phyloP scores from a whole-genome alignment of 257 asterid species.

The Plantago elongata region DNA sequence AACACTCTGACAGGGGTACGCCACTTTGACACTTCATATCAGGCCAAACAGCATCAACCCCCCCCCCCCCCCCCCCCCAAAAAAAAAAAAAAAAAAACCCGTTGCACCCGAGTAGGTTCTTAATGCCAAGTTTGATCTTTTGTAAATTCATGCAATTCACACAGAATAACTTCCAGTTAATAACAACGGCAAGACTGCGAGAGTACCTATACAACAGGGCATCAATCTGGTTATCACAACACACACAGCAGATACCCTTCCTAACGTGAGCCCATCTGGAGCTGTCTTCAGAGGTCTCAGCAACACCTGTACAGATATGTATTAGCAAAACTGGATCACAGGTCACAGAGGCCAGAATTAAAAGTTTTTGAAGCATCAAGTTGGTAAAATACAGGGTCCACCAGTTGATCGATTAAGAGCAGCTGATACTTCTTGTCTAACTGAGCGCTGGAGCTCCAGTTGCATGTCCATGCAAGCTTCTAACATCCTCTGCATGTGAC shows the following conservation, averaged over 20 bases:
- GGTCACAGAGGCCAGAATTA: background rate
- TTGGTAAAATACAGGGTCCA: slow-evolving; percentile 46
- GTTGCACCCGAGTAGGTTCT: no score
- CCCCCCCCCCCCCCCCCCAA: no score
- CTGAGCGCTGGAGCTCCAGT: slow-evolving; percentile 91
- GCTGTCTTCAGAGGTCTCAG: slow-evolving; percentile 73
- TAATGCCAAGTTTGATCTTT: no score
- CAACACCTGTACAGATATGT: slow-evolving; percentile 32
- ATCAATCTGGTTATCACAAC: slow-evolving; percentile 88
- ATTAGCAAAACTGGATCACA: background rate
- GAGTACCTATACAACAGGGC: slow-evolving; percentile 80
- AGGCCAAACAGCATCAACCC: no score
- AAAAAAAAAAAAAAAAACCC: no score
- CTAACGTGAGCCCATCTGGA: slow-evolving; percentile 77
- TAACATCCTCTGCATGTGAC: slow-evolving; percentile 91
- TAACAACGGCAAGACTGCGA: background rate
- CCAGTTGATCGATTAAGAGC: slow-evolving; percentile 77
- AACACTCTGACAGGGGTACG: no score
- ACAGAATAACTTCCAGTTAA: background rate
- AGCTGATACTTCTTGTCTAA: slow-evolving; percentile 94
- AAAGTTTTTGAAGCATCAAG: background rate
- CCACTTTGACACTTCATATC: no score
- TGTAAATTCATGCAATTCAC: background rate
- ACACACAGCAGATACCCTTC: slow-evolving; percentile 93
- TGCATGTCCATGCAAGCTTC: slow-evolving; percentile 99